These are phyloP conservation scores for Carex littledalei DNA, from an alignment of 176 grass and related monocot genomes.

Conservation along the genomic window DNA sequence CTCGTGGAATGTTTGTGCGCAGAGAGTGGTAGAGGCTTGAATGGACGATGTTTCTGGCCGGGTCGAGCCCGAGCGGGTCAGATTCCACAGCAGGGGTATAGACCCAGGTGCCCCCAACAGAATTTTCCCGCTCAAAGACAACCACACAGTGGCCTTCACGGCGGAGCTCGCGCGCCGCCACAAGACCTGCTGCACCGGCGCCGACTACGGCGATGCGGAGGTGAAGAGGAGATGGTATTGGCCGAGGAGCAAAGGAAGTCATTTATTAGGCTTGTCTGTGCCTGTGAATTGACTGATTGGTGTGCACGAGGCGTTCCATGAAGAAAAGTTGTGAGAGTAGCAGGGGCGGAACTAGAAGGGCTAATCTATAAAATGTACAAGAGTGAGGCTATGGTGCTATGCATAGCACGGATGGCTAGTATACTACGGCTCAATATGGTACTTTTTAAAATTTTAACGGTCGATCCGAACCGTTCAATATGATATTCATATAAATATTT, in stretches of 20 bases:
- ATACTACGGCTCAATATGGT: no score
- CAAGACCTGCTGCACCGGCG: slow-evolving; percentile 53
- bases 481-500: no score
- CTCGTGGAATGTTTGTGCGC: slow-evolving; percentile 72
- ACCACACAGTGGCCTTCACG: slow-evolving; percentile 74
- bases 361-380: no score
- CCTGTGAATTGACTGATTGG: background rate
- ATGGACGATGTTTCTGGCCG: slow-evolving; percentile 29
- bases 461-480: no score
- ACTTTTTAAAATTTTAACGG: no score
- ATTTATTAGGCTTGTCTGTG: background rate
- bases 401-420: no score
- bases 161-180: slow-evolving; percentile 43
- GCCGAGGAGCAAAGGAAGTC: background rate
- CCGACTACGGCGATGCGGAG: slow-evolving; percentile 62
- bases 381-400: no score
- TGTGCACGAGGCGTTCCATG: background rate
- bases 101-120: slow-evolving; percentile 68
- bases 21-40: slow-evolving; percentile 84
- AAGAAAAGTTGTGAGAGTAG: background rate
- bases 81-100: slow-evolving; percentile 33
- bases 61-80: slow-evolving; percentile 49
- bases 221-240: slow-evolving; percentile 24
- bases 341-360: no score
- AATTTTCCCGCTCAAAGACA: slow-evolving; percentile 60